Conservation (phyloP, 805 yeast genomes). For the Saccharomycopsis sp. region DNA sequence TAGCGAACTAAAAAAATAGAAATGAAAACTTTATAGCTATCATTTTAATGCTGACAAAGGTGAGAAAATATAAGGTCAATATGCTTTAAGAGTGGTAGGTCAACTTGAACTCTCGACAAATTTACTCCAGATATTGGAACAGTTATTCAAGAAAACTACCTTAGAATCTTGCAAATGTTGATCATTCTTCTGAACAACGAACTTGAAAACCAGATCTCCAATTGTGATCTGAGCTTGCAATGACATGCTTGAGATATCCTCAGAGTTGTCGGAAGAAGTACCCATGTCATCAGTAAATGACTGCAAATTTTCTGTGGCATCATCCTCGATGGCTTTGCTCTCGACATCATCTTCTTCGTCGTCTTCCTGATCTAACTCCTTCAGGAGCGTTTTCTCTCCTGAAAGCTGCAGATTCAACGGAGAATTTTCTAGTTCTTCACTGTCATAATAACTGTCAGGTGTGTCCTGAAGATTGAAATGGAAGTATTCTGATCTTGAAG, state of each 20-base stretch:
- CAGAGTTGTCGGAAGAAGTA: background rate
- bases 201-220: slow-evolving; percentile 2
- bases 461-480: background rate
- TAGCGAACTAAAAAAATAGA: background rate
- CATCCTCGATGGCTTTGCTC: slow-evolving; percentile 17
- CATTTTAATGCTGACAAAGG: no score
- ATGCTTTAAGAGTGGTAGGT: background rate
- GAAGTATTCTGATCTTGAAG: slow-evolving; percentile 13
- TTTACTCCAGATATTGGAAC: slow-evolving; percentile 12
- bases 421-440: background rate
- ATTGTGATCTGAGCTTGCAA: slow-evolving; percentile 1
- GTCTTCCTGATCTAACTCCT: background rate
- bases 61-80: background rate
- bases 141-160: slow-evolving; percentile 12
- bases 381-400: background rate
- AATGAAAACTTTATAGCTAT: no score
- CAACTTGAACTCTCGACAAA: background rate
- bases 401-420: background rate
- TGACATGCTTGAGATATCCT: background rate
- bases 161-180: slow-evolving; percentile 4
- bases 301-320: slow-evolving; percentile 1
- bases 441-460: slow-evolving; percentile 1
- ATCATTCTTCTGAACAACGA: slow-evolving; percentile 3
- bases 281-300: background rate
- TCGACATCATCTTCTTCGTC: slow-evolving; percentile 15